phyloP scores from a whole-genome alignment of 2,329 filamentous ascomycete species.

The Penicillium hordei region DNA sequence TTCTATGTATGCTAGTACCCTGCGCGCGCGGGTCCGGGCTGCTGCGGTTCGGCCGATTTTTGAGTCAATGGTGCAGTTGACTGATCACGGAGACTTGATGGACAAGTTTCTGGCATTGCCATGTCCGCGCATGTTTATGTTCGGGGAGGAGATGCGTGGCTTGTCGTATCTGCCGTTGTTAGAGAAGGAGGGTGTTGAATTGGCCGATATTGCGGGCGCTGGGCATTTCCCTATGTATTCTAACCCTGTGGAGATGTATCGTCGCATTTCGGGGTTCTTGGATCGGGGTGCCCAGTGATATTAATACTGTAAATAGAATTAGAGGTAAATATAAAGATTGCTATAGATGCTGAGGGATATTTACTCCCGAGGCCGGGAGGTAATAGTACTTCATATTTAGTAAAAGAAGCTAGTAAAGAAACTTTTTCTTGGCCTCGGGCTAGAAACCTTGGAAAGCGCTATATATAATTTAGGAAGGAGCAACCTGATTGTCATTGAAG shows the following conservation, averaged over 20 bases:
- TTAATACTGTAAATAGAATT: not conserved
- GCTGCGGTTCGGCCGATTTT: slow-evolving; percentile 24
- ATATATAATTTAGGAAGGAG: not conserved
- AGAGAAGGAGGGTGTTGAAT: slow-evolving; percentile 17
- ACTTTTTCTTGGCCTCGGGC: not conserved
- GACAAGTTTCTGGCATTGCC: slow-evolving; percentile 17
- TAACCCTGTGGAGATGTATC: slow-evolving; percentile 29
- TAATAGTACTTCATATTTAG: not conserved
- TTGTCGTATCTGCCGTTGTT: slow-evolving; percentile 24
- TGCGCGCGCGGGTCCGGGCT: slow-evolving; percentile 18
- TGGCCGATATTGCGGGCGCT: slow-evolving; percentile 23
- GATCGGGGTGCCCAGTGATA: not conserved
- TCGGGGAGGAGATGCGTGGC: slow-evolving; percentile 20
- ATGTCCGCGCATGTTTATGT: slow-evolving; percentile 27
- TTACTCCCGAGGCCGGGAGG: not conserved
- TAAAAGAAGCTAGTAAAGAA: not conserved
- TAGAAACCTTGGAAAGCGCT: not conserved
- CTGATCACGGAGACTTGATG: slow-evolving; percentile 22
- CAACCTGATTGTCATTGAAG: not conserved
- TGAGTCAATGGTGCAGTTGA: slow-evolving; percentile 26
- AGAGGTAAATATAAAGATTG: not conserved
- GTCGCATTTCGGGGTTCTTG: slow-evolving; percentile 21
- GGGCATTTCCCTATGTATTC: slow-evolving; percentile 33
- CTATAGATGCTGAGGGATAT: not conserved
- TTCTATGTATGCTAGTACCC: slow-evolving; percentile 22